Base-by-base conservation (phyloP, 2,329 filamentous ascomycete genomes). In the Calycina marina region DNA sequence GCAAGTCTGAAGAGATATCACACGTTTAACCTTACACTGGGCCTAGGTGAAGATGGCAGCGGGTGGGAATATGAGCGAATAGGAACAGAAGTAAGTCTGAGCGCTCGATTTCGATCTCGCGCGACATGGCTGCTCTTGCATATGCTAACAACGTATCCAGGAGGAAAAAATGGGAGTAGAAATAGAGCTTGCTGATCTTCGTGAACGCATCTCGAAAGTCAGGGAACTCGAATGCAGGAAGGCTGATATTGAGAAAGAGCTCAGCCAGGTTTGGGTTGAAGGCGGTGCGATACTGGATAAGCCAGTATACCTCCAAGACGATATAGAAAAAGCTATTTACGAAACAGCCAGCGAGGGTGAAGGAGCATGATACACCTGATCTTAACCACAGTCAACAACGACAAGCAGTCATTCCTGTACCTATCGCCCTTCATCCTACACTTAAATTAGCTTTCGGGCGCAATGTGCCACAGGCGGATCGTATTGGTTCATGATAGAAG, bases 1-100 rank as follows among this genome's bases (percentile, higher is more conserved):
- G 88, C 83, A 10, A 93, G 84, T 14, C 67, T 98, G 36, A 94
- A 94, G 57, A 86, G 88, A 50, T 96, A 96, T 51, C 90, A 98
- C 59, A 86, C 77, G 0, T 94, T 76, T 57, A 93, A 92, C 46
- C 72, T 98, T 6, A 77, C 77, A 3, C 71, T 98, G 4, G 86
- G 86, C 16, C 60, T 80, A 37, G 88, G 86, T 31, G 73, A 81
- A 11, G 69, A 74, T 31, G 83, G 79, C n/a, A 77, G 82, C 34
- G 79, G 80, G 48, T 96, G 90, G 84, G 78, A 88, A 43, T 81
- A 93, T 54, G 81, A 94, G 55, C 74, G 83, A 35, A 96, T 98
- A 44, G 90, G 90, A 36, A 94, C 86, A 0, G 83, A 85, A n/a
- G 20, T 22, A 22, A 9, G n/a, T n/a, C n/a, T n/a, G n/a, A n/a